These are phyloP conservation scores for Cyberlindnera japonica DNA, from an alignment of 805 yeast genomes.

Conservation along the genomic window DNA sequence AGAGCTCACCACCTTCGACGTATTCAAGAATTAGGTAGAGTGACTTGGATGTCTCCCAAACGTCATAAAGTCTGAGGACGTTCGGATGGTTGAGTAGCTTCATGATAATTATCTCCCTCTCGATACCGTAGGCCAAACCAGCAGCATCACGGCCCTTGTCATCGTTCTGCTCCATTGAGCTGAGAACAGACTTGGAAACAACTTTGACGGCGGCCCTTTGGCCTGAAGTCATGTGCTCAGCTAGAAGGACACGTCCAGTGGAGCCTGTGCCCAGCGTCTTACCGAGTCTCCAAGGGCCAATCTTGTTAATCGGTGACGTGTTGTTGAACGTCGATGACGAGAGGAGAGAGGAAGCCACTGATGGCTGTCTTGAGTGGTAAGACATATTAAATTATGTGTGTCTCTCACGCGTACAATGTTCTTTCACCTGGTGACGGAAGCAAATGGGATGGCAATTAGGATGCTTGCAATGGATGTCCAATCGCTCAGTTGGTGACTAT, in stretches of 20 bases:
- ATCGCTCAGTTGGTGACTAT: not conserved
- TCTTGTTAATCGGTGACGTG: constrained; percentile 39
- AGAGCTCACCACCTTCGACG: constrained; percentile 86
- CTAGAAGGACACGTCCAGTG: constrained; percentile 74
- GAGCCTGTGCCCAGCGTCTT: constrained; percentile 80
- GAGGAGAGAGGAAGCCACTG: constrained; percentile 53
- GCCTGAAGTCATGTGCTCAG: constrained; percentile 65
- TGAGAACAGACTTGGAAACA: constrained; percentile 60
- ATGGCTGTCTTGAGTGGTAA: constrained; percentile 50
- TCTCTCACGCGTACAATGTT: constrained; percentile 2
- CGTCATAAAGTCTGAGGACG: constrained; percentile 90
- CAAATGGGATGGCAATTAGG: too few relatives aligned
- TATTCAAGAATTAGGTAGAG: constrained; percentile 75
- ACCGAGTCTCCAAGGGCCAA: constrained; percentile 84
- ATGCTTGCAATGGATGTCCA: too few relatives aligned
- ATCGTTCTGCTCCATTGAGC: constrained; percentile 29
- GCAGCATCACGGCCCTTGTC: constrained; percentile 41
- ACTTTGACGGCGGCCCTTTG: constrained; percentile 82
- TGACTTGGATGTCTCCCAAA: constrained; percentile 95
- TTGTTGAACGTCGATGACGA: constrained; percentile 41
- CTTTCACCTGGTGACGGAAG: too few relatives aligned
- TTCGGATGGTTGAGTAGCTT: constrained; percentile 91
- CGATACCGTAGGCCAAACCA: constrained; percentile 91
- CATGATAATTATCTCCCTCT: constrained; percentile 96
- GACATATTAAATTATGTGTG: constrained; percentile 23